Conservation (phyloP, 345 rosid genomes). For the Gossypium thurberi region DNA sequence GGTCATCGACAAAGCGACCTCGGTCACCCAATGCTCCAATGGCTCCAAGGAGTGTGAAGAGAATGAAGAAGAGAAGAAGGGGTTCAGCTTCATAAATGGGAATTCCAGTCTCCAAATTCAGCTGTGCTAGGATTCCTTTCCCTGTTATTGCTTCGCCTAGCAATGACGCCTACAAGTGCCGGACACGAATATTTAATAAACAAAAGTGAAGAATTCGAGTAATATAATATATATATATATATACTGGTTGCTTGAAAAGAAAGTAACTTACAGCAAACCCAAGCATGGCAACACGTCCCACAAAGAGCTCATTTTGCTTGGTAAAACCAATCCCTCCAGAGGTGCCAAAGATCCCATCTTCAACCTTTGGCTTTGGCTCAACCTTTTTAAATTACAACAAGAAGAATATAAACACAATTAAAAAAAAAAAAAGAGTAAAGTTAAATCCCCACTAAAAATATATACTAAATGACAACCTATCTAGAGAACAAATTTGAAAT, state of each 20-base stretch:
- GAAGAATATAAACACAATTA: neutral
- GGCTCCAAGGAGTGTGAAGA: constrained; percentile 90
- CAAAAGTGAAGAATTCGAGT: neutral
- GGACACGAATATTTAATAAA: neutral
- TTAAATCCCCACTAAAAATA: neutral
- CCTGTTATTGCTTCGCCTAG: constrained; percentile 89
- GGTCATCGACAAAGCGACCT: constrained; percentile 78
- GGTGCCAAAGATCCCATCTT: constrained; percentile 89
- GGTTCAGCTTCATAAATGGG: constrained; percentile 98
- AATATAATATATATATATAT: too few species aligned
- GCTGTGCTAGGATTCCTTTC: constrained; percentile 79
- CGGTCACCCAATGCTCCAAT: constrained; percentile 95
- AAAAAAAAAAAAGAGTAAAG: neutral
- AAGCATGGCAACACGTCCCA: constrained; percentile 98
- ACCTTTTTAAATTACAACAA: constrained; percentile 19
- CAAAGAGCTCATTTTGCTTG: constrained; percentile 88
- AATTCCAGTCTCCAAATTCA: constrained; percentile 86
- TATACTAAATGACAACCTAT: neutral
- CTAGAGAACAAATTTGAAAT: neutral
- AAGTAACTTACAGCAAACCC: constrained; percentile 79
- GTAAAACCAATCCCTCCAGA: constrained; percentile 98
- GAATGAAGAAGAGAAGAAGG: constrained; percentile 86
- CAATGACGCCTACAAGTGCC: constrained; percentile 60
- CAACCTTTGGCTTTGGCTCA: constrained; percentile 41
- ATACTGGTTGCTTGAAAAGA: neutral